Evolutionary conservation across 805 yeast genomes (phyloP).

Genomic region (Metschnikowia cubensis): DNA sequence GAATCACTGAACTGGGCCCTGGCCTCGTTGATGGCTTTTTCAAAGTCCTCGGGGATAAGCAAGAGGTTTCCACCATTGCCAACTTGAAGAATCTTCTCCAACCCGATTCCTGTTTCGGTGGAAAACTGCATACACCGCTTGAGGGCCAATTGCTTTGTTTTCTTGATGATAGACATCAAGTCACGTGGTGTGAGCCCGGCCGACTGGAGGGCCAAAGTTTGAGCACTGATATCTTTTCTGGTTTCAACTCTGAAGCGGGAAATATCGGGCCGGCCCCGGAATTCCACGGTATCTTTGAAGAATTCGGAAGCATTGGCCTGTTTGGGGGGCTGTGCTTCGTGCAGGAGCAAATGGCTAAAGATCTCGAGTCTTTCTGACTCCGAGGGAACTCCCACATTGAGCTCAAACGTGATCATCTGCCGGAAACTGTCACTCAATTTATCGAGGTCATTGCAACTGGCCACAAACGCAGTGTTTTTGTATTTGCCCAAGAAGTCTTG

Average conservation of each 20-base stretch:
- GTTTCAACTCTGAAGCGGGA: conserved; percentile 20
- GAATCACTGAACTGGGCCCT: conserved; percentile 87
- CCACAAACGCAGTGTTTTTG: conserved; percentile 45
- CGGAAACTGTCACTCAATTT: conserved; percentile 62
- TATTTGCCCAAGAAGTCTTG: conserved; percentile 47
- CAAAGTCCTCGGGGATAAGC: conserved; percentile 59
- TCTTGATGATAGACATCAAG: conserved; percentile 62
- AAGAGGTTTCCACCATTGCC: conserved; percentile 54
- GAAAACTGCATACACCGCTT: conserved; percentile 42
- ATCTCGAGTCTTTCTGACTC: conserved; percentile 70
- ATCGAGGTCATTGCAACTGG: conserved; percentile 72
- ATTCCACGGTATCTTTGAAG: conserved; percentile 20
- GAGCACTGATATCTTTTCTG: conserved; percentile 44
- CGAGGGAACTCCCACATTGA: conserved; percentile 70
- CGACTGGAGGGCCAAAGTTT: conserved; percentile 70
- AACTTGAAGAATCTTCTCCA: conserved; percentile 33
- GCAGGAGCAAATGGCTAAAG: conserved; percentile 46
- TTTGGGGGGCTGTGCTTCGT: conserved; percentile 16
- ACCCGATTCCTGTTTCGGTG: conserved; percentile 14
- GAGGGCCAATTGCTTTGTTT: conserved; percentile 56
- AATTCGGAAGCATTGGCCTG: conserved; percentile 15
- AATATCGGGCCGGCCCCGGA: conserved; percentile 16
- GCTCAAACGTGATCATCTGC: conserved; percentile 69
- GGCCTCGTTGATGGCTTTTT: conserved; percentile 70
- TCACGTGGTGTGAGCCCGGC: conserved; percentile 93